Base-by-base conservation (phyloP, 495 filamentous ascomycete species). In the Penicillium silybi region DNA sequence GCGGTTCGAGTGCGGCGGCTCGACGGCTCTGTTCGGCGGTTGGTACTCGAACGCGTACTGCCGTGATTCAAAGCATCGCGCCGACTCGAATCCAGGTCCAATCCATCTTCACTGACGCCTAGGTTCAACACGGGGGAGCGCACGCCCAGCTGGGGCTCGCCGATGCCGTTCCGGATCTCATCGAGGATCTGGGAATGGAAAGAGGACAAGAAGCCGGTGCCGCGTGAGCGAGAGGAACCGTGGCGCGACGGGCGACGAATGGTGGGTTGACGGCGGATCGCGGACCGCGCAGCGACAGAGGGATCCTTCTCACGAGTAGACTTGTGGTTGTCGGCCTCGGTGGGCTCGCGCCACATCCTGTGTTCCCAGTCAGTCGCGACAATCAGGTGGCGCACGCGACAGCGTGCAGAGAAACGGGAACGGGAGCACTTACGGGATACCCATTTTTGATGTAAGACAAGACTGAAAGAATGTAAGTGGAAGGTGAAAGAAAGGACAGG, bases 401-500 rank as follows among this genome's bases (percentile, higher is more conserved):
- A 58, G 51, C 47, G 44, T 38, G 49, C 45, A 59, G n/a, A 58
- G 52, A 19, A 37, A 38, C 7, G 41, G 41, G 50, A 51, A 22
- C 39, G 48, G 58, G 54, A 54, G 50, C 60, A 84, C 86, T 82
- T 81, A 90, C 85, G 85, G 88, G 53, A 91, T 83, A 74, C 89
- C 89, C 89, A 93, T 92, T 27, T 40, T 44, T 19, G 10, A 26
- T 23, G 22, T n/a, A 32, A 32, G 35, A 22, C 18, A 18, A 13
- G 25, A 46, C 27, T 9, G 26, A 48, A 32, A 4, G 18, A 39
- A 45, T 13, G 16, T 13, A 67, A 63, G 76, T 57, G 59, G 37
- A 40, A 60, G 45, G 44, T 11, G 34, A 23, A 32, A 51, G 48
- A 48, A 32, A 35, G 51, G 35, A 37, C 54, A 62, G 53, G 32